Conservation (phyloP, 768 basidiomycete species). For the Pleurotus cornucopiae region DNA sequence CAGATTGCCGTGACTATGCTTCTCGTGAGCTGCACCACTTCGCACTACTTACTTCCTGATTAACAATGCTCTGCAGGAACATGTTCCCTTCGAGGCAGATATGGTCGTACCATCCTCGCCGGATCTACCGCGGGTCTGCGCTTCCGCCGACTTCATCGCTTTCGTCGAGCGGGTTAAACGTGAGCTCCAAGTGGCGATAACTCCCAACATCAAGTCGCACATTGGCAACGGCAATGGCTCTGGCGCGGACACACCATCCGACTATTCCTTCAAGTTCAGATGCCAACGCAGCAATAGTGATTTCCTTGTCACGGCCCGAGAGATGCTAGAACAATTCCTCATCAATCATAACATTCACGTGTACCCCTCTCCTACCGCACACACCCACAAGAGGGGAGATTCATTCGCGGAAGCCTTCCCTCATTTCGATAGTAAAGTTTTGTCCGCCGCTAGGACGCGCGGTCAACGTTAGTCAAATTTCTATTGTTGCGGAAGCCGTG, state of each 20-base stretch:
- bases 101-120: conserved; percentile 83
- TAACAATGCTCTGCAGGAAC: conserved; percentile 54
- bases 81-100: conserved; percentile 95
- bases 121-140: conserved; percentile 72
- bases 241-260: conserved; percentile 54
- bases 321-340: conserved; percentile 91
- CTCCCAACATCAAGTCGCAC: conserved; percentile 68
- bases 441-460: conserved; percentile 71
- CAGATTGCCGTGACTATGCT: conserved; percentile 97
- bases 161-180: conserved; percentile 90
- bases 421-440: conserved; percentile 92
- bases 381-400: conserved; percentile 81
- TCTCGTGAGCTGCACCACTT: conserved; percentile 48
- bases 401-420: conserved; percentile 95
- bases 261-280: conserved; percentile 91
- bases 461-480: conserved; percentile 42
- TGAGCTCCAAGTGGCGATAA: conserved; percentile 88
- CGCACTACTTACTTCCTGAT: conserved; percentile 1
- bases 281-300: conserved; percentile 96
- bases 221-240: conserved; percentile 39
- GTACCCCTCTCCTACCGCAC: conserved; percentile 75
- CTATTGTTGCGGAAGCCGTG: conserved; percentile 14
- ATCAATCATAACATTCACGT: conserved; percentile 78
- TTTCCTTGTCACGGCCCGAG: conserved; percentile 83
- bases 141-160: conserved; percentile 78